Percentiles rank a stretch among this genome's conserved stretches.
Conservation (phyloP, 495 filamentous ascomycete species). For the Coniosporium apollinis region DNA sequence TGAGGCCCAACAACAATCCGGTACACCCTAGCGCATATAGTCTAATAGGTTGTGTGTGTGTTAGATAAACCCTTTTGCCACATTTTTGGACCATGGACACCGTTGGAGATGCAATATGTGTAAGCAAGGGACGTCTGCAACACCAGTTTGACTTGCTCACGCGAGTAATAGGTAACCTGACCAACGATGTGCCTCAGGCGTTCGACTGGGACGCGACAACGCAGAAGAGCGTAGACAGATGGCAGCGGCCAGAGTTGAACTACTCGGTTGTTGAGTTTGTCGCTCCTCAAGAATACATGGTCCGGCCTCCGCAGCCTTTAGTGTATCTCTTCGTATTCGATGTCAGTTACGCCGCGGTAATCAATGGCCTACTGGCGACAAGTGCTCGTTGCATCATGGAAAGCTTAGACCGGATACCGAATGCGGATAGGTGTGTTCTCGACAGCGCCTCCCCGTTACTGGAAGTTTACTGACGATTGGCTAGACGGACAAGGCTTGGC, state of each 20-base stretch:
- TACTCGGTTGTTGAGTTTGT: conserved; percentile 92
- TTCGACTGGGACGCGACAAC: conserved; percentile 93
- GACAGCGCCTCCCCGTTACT: too few relatives aligned
- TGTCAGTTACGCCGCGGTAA: conserved; percentile 83
- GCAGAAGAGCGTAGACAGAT: conserved; percentile 78
- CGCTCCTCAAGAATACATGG: conserved; percentile 98
- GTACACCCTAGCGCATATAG: too few relatives aligned
- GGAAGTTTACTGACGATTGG: too few relatives aligned
- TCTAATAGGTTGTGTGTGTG: too few relatives aligned
- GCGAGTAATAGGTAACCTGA: too few relatives aligned
- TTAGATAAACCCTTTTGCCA: conserved; percentile 96
- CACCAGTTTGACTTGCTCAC: too few relatives aligned
- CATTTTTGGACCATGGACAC: conserved; percentile 92
- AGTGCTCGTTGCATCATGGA: conserved; percentile 87
- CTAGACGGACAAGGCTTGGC: conserved; percentile 79
- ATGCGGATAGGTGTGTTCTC: conserved; percentile 83
- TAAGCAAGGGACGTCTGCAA: too few relatives aligned
- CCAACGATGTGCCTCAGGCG: conserved; percentile 94
- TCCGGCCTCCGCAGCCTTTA: conserved; percentile 86
- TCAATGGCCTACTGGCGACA: conserved; percentile 85
- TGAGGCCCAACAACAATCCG: too few relatives aligned
- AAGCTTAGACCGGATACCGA: conserved; percentile 90
- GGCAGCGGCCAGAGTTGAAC: conserved; percentile 82
- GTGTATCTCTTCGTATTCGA: conserved; percentile 98
- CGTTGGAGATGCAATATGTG: conserved; percentile 99